Conservation (phyloP, 2,329 filamentous ascomycete genomes). For the Exophiala spinifera region DNA sequence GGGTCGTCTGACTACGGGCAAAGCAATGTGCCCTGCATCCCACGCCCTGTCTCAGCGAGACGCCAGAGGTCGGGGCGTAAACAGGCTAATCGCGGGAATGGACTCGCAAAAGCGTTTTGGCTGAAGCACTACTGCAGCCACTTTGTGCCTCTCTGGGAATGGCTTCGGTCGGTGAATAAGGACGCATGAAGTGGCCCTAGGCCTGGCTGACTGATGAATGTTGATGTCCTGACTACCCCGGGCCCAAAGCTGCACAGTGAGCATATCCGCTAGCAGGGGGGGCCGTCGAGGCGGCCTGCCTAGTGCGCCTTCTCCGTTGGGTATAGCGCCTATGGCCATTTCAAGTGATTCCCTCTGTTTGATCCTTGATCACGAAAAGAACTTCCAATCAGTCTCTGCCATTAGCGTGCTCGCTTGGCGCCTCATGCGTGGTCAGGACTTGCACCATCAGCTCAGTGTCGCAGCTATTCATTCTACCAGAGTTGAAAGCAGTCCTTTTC, state of each 20-base stretch:
- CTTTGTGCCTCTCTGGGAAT: conserved; percentile 9
- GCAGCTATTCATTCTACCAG: not conserved
- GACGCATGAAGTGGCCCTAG: conserved; percentile 6
- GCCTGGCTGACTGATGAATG: conserved; percentile 16
- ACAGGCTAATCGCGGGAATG: not conserved
- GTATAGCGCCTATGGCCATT: conserved; percentile 2
- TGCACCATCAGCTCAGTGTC: not conserved
- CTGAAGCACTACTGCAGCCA: conserved; percentile 12
- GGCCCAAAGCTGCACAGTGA: conserved; percentile 14
- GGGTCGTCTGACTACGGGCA: too few relatives aligned
- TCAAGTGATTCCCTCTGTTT: too few relatives aligned
- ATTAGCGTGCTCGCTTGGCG: too few relatives aligned
- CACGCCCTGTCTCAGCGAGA: not conserved
- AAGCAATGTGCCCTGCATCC: not conserved
- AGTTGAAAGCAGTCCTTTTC: conserved; percentile 8
- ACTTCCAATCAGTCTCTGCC: not conserved
- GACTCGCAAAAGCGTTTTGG: not conserved
- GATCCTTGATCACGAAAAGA: not conserved
- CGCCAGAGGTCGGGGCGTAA: not conserved
- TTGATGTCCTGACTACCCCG: not conserved
- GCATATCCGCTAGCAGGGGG: conserved; percentile 8
- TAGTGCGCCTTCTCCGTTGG: conserved; percentile 20
- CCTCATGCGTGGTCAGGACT: not conserved
- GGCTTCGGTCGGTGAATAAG: conserved; percentile 7
- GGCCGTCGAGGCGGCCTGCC: not conserved